phyloP scores from a whole-genome alignment of 2,329 filamentous ascomycete species.

The Botrytis fragariae region DNA sequence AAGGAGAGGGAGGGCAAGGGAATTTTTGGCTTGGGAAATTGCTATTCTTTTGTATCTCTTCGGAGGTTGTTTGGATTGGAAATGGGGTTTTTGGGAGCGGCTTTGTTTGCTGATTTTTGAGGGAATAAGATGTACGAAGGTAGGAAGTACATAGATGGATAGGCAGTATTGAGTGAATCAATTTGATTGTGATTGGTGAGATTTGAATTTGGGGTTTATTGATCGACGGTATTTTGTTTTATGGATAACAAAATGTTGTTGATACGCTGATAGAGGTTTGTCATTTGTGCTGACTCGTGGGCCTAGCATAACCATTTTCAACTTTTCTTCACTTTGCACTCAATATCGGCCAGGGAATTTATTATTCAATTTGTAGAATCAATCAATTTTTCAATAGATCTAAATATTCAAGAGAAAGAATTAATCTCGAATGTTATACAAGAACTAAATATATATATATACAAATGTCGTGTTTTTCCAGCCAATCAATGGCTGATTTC shows the following conservation, averaged over 20 bases:
- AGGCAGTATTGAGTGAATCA: not conserved
- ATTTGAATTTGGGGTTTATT: too few species aligned
- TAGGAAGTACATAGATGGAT: not conserved
- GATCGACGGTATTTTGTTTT: too few species aligned
- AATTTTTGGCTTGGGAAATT: not conserved
- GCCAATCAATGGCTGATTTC: not conserved
- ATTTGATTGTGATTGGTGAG: too few species aligned
- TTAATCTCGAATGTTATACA: not conserved
- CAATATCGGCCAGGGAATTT: not conserved
- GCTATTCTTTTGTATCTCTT: accelerated
- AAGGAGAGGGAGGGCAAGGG: too few species aligned
- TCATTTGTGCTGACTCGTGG: not conserved
- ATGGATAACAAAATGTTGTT: not conserved
- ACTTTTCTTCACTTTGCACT: not conserved
- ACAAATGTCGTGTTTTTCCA: not conserved
- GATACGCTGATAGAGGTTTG: too few species aligned
- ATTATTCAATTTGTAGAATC: not conserved
- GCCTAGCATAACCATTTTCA: too few species aligned
- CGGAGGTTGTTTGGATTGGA: not conserved
- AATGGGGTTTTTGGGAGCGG: not conserved
- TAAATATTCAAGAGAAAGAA: not conserved
- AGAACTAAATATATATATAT: not conserved
- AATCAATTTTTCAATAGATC: not conserved
- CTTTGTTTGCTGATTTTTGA: not conserved
- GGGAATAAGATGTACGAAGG: too few species aligned